phyloP scores from a whole-genome alignment of 371 early-diverging fungal genomes.

The Apophysomyces elegans region DNA sequence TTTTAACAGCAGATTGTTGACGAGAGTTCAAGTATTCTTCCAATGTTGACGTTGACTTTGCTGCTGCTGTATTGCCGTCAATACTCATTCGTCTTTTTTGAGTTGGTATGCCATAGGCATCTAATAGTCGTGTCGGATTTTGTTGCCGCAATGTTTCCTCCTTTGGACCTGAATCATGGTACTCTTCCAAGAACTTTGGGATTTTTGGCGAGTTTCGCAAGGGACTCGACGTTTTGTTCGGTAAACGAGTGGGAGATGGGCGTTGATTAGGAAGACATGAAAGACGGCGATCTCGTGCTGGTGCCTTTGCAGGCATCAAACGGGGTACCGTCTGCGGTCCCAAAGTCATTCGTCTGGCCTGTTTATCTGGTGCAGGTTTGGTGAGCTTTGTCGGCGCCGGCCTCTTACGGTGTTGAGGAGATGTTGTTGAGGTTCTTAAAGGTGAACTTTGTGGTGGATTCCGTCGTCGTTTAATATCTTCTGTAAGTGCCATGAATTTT shows the following conservation, averaged over 20 bases:
- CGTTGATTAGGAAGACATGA: conserved; percentile 17
- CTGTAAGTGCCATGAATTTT: conserved; percentile 31
- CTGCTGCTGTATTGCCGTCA: conserved; percentile 12
- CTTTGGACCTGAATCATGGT: not conserved
- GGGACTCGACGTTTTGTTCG: conserved; percentile 16
- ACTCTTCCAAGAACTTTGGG: conserved; percentile 24
- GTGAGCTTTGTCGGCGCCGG: conserved; percentile 8
- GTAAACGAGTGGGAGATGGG: conserved; percentile 4
- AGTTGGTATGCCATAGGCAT: conserved; percentile 30
- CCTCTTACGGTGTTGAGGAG: conserved; percentile 16
- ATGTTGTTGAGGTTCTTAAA: not conserved
- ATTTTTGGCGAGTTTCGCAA: conserved; percentile 10
- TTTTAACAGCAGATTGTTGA: not conserved
- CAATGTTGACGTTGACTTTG: conserved; percentile 9
- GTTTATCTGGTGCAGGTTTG: conserved; percentile 20
- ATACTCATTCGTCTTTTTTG: conserved; percentile 18
- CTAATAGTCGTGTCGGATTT: conserved; percentile 16
- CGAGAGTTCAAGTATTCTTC: conserved; percentile 22
- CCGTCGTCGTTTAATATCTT: conserved; percentile 25
- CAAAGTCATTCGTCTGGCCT: conserved; percentile 26
- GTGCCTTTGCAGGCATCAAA: conserved; percentile 7
- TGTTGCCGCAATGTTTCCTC: conserved; percentile 14
- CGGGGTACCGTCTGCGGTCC: conserved; percentile 22
- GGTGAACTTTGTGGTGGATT: conserved; percentile 14
- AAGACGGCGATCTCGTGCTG: conserved; percentile 12